phyloP scores from a whole-genome alignment of 2,329 filamentous ascomycete species.

The Exophiala xenobiotica region DNA sequence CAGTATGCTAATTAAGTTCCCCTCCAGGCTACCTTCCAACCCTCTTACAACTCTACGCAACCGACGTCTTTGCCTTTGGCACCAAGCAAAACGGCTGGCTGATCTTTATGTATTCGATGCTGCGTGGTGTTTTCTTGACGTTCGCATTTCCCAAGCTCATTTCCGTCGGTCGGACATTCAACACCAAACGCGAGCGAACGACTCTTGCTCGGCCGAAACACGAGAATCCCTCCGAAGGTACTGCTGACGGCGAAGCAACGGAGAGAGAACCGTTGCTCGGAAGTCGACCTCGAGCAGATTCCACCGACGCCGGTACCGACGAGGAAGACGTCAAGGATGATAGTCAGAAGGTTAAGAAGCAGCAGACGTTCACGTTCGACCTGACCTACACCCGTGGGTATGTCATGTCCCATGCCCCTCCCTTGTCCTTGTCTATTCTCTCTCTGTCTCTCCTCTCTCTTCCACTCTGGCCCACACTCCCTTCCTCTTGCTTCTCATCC shows the following conservation, averaged over 20 bases:
- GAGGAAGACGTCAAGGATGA: constrained; percentile 7
- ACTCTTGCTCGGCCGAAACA: too few species aligned
- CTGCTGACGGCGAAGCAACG: neutral
- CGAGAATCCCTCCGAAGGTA: too few species aligned
- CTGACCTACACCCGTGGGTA: constrained; percentile 62
- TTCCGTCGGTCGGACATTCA: constrained; percentile 40
- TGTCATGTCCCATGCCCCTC: neutral
- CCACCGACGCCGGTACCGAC: neutral
- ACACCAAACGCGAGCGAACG: constrained; percentile 7
- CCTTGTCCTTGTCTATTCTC: too few species aligned
- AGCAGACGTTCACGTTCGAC: constrained; percentile 59
- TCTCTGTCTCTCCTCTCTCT: too few species aligned
- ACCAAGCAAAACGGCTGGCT: constrained; percentile 59
- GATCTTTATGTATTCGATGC: constrained; percentile 57
- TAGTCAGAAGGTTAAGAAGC: constrained; percentile 23
- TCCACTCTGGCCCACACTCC: neutral
- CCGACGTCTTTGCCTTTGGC: constrained; percentile 54
- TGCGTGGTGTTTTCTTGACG: constrained; percentile 57
- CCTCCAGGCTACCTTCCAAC: constrained; percentile 58
- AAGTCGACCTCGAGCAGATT: too few species aligned
- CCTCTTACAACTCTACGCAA: constrained; percentile 60
- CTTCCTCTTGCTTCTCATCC: too few species aligned
- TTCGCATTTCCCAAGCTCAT: constrained; percentile 57
- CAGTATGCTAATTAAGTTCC: constrained; percentile 9
- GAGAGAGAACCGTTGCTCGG: constrained; percentile 19